A percentile compares a stretch with the other conserved stretches of the same genome.
These are phyloP conservation scores for Cucurbitaria berberidis DNA, from an alignment of 2,329 filamentous ascomycete genomes.

Conservation along the genomic window DNA sequence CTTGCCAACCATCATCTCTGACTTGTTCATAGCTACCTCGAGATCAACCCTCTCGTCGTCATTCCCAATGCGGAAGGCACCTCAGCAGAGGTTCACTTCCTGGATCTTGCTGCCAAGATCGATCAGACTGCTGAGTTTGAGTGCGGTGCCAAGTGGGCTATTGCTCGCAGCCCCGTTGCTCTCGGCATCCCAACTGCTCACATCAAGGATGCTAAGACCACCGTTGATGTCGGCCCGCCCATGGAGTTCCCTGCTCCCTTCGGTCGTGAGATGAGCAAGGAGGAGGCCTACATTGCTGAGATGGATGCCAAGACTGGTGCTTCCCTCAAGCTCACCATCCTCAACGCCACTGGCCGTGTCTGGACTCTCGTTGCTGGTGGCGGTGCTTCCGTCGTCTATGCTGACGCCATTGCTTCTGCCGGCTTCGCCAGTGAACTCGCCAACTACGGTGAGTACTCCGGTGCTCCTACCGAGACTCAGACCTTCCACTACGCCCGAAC, in stretches of 20 bases:
- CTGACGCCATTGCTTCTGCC: slow-evolving; percentile 95
- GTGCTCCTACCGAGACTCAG: slow-evolving; percentile 97
- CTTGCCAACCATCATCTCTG: slow-evolving; percentile 15
- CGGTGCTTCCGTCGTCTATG: slow-evolving; percentile 99
- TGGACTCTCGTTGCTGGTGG: slow-evolving; percentile 99
- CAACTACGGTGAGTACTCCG: slow-evolving; percentile 99
- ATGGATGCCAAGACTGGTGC: slow-evolving; percentile 99
- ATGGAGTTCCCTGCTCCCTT: slow-evolving; percentile 99
- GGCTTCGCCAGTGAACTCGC: slow-evolving; percentile 95
- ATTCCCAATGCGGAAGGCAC: slow-evolving; percentile 93
- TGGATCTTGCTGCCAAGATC: slow-evolving; percentile 97
- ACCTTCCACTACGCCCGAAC: slow-evolving; percentile 99
- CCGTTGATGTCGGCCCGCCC: slow-evolving; percentile 92
- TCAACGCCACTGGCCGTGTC: slow-evolving; percentile 89
- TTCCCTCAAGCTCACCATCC: slow-evolving; percentile 95
- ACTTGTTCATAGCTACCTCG: slow-evolving; percentile 70
- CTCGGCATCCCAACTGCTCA: slow-evolving; percentile 76
- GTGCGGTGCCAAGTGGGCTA: slow-evolving; percentile 98
- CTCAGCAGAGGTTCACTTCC: slow-evolving; percentile 94
- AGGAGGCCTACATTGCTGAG: slow-evolving; percentile 98
- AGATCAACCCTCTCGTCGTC: slow-evolving; percentile 99
- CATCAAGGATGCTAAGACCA: slow-evolving; percentile 75
- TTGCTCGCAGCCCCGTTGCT: slow-evolving; percentile 87
- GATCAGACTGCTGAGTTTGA: slow-evolving; percentile 99
- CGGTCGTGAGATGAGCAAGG: slow-evolving; percentile 96